Evolutionary conservation across 257 asterid genomes (phyloP).

Genomic region (Solanum tarapatanum): DNA sequence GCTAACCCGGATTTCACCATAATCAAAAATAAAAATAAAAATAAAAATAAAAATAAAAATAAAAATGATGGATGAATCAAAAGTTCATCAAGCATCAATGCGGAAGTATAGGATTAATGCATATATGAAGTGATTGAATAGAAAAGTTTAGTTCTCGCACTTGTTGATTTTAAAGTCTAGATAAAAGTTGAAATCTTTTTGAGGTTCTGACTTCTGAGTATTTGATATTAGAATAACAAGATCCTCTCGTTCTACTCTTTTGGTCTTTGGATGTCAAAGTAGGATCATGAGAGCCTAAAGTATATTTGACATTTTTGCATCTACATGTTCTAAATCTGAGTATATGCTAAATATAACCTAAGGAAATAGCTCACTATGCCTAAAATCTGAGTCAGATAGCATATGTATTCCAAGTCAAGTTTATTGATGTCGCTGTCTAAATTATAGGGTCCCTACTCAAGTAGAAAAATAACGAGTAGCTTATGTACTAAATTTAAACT

Average conservation of each 20-base stretch:
- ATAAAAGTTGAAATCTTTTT: background rate
- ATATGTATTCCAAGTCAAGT: background rate
- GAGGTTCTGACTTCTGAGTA: background rate
- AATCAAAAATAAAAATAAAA: background rate
- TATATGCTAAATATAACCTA: background rate
- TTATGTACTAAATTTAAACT: background rate
- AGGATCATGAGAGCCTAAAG: background rate
- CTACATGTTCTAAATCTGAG: background rate
- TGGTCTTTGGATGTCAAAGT: background rate
- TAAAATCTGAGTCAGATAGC: background rate
- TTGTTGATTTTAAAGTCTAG: background rate
- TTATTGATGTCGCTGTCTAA: background rate
- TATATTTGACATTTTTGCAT: background rate
- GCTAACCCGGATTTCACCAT: background rate
- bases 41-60: background rate
- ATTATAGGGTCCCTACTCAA: background rate
- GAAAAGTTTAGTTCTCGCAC: background rate
- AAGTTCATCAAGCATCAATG: background rate
- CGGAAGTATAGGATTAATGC: background rate
- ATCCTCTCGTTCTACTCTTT: background rate
- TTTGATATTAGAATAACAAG: background rate
- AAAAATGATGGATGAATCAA: background rate
- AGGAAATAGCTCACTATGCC: background rate
- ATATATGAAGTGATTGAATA: background rate
- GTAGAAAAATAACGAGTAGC: background rate